These are phyloP conservation scores for Coemansia sp. DNA, from an alignment of 192 early-diverging fungal species.

Conservation along the genomic window DNA sequence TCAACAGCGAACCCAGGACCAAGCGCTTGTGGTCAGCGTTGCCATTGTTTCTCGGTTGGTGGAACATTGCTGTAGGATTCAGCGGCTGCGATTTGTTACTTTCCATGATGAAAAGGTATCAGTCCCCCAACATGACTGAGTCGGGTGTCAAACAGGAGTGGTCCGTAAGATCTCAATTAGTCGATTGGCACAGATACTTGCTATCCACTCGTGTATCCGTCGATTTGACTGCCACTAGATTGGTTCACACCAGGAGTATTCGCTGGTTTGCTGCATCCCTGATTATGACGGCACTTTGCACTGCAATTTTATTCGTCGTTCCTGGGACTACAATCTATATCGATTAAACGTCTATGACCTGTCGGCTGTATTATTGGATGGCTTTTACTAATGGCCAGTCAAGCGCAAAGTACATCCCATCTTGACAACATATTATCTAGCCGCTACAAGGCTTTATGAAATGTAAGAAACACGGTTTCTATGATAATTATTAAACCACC, in stretches of 20 bases:
- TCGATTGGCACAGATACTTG: conserved; percentile 42
- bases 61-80: conserved; percentile 53
- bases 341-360: conserved; percentile 6
- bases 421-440: too few relatives aligned
- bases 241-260: conserved; percentile 47
- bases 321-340: conserved; percentile 43
- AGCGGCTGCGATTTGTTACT: conserved; percentile 49
- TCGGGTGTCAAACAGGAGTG: not conserved
- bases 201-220: conserved; percentile 42
- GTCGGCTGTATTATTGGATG: too few relatives aligned
- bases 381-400: too few relatives aligned
- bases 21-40: conserved; percentile 37
- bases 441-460: too few relatives aligned
- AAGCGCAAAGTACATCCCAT: too few relatives aligned
- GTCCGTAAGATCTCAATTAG: conserved; percentile 9
- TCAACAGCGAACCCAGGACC: conserved; percentile 37
- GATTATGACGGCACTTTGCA: conserved; percentile 44
- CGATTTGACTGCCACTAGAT: conserved; percentile 41
- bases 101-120: conserved; percentile 45
- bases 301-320: conserved; percentile 43
- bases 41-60: conserved; percentile 52
- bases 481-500: too few relatives aligned
- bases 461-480: too few relatives aligned
- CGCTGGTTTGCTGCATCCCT: conserved; percentile 48
- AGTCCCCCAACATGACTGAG: conserved; percentile 19